Evolutionary conservation across 2,329 filamentous ascomycete genomes (phyloP).

Genomic region (Emmonsia crescens): DNA sequence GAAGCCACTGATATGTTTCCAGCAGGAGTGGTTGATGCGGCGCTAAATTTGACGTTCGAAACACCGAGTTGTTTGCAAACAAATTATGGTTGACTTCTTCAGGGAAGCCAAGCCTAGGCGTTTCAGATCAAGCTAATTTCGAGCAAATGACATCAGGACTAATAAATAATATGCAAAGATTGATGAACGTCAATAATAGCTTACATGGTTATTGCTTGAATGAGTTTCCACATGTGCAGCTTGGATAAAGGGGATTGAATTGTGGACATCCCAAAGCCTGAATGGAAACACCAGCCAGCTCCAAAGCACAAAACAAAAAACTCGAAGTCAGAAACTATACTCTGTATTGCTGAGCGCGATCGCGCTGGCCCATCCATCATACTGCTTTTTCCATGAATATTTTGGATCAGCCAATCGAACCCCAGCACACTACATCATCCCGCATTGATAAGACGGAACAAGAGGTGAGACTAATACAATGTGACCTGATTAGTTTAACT

Average conservation of each 20-base stretch:
- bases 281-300: background rate
- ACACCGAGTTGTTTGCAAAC: background rate
- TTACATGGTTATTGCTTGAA: too few relatives aligned
- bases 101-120: background rate
- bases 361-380: background rate
- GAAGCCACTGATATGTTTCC: background rate
- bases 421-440: background rate
- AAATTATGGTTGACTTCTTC: background rate
- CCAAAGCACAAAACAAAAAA: background rate
- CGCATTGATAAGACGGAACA: background rate
- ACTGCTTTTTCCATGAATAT: background rate
- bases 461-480: background rate
- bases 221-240: background rate
- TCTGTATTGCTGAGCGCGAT: background rate
- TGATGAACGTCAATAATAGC: background rate
- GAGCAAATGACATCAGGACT: background rate
- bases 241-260: background rate
- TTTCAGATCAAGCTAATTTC: background rate
- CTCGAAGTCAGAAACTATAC: background rate
- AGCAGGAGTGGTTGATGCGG: background rate
- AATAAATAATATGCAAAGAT: background rate
- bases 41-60: background rate
- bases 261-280: background rate
- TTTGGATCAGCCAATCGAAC: background rate
- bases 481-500: background rate